Evolutionary conservation across 768 basidiomycete species (phyloP).

Genomic region (Mycena galopus): DNA sequence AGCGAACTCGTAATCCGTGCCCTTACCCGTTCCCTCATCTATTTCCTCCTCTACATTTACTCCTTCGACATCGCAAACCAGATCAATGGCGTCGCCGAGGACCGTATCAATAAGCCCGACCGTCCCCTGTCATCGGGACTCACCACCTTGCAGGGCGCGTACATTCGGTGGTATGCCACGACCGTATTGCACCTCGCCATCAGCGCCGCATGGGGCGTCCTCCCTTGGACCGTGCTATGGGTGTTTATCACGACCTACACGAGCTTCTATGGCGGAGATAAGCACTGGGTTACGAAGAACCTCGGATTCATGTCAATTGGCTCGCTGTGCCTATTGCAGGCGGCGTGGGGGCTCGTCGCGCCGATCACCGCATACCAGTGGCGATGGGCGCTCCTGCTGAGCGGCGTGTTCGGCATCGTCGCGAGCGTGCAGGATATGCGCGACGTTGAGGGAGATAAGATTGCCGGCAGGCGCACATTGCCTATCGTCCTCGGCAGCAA

Average conservation of each 20-base stretch:
- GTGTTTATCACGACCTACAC: slow-evolving; percentile 18
- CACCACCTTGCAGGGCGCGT: slow-evolving; percentile 29
- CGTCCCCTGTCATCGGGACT: slow-evolving; percentile 28
- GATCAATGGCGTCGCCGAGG: slow-evolving; percentile 33
- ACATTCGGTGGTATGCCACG: slow-evolving; percentile 27
- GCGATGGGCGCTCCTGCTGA: slow-evolving; percentile 22
- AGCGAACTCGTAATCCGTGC: not conserved
- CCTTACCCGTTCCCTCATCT: slow-evolving; percentile 26
- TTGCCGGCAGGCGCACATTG: slow-evolving; percentile 52
- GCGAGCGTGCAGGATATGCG: slow-evolving; percentile 59
- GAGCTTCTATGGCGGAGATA: slow-evolving; percentile 32
- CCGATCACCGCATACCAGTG: slow-evolving; percentile 16
- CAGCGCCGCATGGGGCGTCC: slow-evolving; percentile 31
- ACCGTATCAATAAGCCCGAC: slow-evolving; percentile 35
- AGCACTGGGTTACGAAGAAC: slow-evolving; percentile 29
- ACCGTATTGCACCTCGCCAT: slow-evolving; percentile 21
- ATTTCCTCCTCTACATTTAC: slow-evolving; percentile 35
- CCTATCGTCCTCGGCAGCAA: slow-evolving; percentile 55
- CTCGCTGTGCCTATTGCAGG: slow-evolving; percentile 24
- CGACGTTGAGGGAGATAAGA: slow-evolving; percentile 53
- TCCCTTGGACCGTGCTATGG: slow-evolving; percentile 32
- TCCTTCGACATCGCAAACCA: slow-evolving; percentile 35
- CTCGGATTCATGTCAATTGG: slow-evolving; percentile 28
- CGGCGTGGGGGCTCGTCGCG: slow-evolving; percentile 27
- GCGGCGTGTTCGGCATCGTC: slow-evolving; percentile 51